Evolutionary conservation across 1,284 basidiomycete species (phyloP).

Genomic region (Ganoderma lingzhi): DNA sequence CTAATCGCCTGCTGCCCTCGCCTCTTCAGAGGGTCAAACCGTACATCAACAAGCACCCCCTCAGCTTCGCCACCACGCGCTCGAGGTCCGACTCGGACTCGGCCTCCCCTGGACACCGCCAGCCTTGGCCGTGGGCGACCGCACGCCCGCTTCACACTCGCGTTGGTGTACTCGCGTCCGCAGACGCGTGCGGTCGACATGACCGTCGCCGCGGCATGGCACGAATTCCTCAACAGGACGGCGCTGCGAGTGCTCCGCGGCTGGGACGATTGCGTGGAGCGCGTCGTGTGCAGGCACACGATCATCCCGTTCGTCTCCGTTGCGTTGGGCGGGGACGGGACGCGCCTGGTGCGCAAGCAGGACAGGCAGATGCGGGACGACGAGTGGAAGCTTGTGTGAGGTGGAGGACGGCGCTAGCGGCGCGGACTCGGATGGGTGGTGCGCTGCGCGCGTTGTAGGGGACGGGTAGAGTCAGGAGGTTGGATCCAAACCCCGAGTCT

Average conservation of each 20-base stretch:
- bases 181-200: neutral
- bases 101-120: neutral
- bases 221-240: slow-evolving; percentile 11
- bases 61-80: neutral
- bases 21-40: neutral
- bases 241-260: slow-evolving; percentile 14
- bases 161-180: slow-evolving; percentile 1
- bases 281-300: slow-evolving; percentile 20
- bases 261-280: slow-evolving; percentile 11
- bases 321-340: slow-evolving; percentile 3
- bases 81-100: neutral
- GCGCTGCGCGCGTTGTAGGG: too few relatives aligned
- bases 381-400: slow-evolving; percentile 14
- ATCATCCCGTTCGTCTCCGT: slow-evolving; percentile 19
- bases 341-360: slow-evolving; percentile 7
- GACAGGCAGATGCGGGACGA: slow-evolving; percentile 14
- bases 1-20: neutral
- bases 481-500: too few relatives aligned
- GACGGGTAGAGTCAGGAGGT: too few relatives aligned
- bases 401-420: neutral
- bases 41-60: neutral
- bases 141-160: slow-evolving; percentile 3
- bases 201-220: slow-evolving; percentile 10
- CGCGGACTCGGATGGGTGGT: too few relatives aligned
- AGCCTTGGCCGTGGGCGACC: neutral